Evolutionary conservation across 192 early-diverging fungal genomes (phyloP), one percentile per base, ranked within the genome.

Genomic region (Coemansia sp.): DNA sequence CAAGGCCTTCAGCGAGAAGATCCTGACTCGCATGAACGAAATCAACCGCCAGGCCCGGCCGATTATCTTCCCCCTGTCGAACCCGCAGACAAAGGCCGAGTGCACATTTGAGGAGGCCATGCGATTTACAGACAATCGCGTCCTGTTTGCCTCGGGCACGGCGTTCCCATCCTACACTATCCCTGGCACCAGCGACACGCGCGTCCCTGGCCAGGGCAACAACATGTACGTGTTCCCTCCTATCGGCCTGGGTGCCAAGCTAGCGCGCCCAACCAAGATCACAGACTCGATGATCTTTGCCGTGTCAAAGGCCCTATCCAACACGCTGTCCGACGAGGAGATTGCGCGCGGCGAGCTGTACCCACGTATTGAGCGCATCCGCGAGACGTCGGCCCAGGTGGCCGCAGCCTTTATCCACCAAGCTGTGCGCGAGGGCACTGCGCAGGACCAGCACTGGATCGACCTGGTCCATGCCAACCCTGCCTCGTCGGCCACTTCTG

Each of bases 151-250:
- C 23, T 94, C 93, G 6, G 96, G 96, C 56, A 97, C 95, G 8
- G 92, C 90, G 5, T 99, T 99, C 85, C 93, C 95, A 23, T 60
- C 85, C 21, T 90, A 89, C 70, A 87, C 82, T 7, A 77, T 91
- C 38, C 88, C 91, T 11, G 76, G 84, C 33, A 74, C 76, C 55
- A 26, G 31, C 33, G 69, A 79, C 24, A 43, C 55, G 33, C 62
- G 64, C 45, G 66, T 89, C 46, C 92, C 93, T 7, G 93, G 90
- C 16, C 93, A 96, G 81, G 94, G 92, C 66, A 94, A 96, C 85
- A 96, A 96, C 85, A 93, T 92, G 90, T 98, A 95, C 76, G 93
- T 96, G 62, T 98, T 96, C 88, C 96, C 96, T 46, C 93, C 94
- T 55, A 87, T 98, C 35, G 96, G 96, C 36, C 84, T 96, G 31